A percentile compares a stretch with the other conserved stretches of the same genome.
Evolutionary conservation across 73 alveolate species (phyloP).

Genomic region (Diophrys appendiculata): DNA sequence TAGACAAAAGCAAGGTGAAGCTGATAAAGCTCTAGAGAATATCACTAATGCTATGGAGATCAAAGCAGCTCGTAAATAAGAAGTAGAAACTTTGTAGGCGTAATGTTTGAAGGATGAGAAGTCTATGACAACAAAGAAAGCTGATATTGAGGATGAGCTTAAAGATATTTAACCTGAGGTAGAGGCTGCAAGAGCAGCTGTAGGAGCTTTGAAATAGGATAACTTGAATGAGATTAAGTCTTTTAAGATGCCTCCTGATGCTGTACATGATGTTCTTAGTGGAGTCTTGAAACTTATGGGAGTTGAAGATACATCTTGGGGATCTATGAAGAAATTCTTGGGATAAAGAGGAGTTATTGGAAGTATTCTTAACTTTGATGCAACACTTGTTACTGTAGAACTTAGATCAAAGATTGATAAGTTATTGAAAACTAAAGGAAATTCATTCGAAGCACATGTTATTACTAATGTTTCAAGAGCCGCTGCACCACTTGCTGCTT

Average conservation of each 20-base stretch:
- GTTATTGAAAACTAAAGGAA: slow-evolving; percentile 70
- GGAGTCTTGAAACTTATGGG: slow-evolving; percentile 96
- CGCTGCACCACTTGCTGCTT: slow-evolving; percentile 98
- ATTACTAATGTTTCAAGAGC: slow-evolving; percentile 86
- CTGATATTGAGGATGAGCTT: slow-evolving; percentile 77
- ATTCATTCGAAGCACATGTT: slow-evolving; percentile 74
- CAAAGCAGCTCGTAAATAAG: slow-evolving; percentile 83
- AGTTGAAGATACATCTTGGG: slow-evolving; percentile 88
- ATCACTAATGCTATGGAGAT: slow-evolving; percentile 95
- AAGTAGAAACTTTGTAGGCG: slow-evolving; percentile 68
- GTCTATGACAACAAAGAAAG: slow-evolving; percentile 63
- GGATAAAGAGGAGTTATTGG: slow-evolving; percentile 84
- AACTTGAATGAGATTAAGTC: slow-evolving; percentile 90
- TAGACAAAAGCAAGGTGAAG: slow-evolving; percentile 92
- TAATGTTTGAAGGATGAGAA: slow-evolving; percentile 74
- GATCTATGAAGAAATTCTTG: slow-evolving; percentile 90
- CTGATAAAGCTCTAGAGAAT: slow-evolving; percentile 92
- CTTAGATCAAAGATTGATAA: slow-evolving; percentile 83
- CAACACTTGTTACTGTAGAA: slow-evolving; percentile 81
- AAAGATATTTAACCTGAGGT: slow-evolving; percentile 90
- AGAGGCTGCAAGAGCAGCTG: slow-evolving; percentile 89
- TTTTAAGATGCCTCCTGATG: slow-evolving; percentile 95
- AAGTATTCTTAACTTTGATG: slow-evolving; percentile 90
- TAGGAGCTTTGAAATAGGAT: slow-evolving; percentile 84
- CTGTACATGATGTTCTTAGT: slow-evolving; percentile 91